A percentile compares a stretch with the other conserved stretches of the same genome.
phyloP scores from a whole-genome alignment of 176 grass and related monocot species.

The Aegilops tauschii region DNA sequence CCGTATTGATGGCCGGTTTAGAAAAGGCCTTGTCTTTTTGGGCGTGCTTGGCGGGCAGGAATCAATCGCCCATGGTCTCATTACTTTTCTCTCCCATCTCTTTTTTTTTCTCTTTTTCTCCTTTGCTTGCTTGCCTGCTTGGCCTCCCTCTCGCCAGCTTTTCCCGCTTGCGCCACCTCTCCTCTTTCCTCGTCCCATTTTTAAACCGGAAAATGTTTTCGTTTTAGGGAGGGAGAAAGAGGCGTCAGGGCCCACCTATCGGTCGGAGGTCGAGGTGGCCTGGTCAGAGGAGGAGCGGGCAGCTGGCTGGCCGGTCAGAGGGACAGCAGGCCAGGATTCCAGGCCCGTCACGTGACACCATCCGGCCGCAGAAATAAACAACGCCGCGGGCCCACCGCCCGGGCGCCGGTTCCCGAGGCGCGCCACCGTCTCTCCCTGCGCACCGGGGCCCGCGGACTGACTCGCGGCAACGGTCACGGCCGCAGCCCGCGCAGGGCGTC shows the following conservation, averaged over 20 bases:
- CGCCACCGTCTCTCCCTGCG: not conserved
- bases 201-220: not conserved
- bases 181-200: not conserved
- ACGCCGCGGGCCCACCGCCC: not conserved
- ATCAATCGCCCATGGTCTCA: constrained; percentile 17
- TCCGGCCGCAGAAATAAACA: not conserved
- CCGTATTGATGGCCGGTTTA: constrained; percentile 1
- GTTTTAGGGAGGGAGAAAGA: not conserved
- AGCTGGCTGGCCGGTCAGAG: not conserved
- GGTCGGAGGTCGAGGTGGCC: not conserved
- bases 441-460: not conserved
- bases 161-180: not conserved
- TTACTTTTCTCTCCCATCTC: not conserved
- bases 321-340: constrained; percentile 22
- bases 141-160: not conserved
- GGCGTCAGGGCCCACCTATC: not conserved
- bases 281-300: constrained; percentile 3
- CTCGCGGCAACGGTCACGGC: not conserved
- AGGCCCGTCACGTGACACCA: constrained; percentile 22
- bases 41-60: constrained; percentile 45
- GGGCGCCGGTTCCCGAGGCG: not conserved
- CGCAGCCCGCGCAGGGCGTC: not conserved
- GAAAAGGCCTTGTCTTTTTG: constrained; percentile 46
- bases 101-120: not conserved
- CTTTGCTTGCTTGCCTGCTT: not conserved